A percentile compares a stretch with the other conserved stretches of the same genome.
Evolutionary conservation across 1,284 basidiomycete species (phyloP).

Genomic region (Polyporus tsugae): DNA sequence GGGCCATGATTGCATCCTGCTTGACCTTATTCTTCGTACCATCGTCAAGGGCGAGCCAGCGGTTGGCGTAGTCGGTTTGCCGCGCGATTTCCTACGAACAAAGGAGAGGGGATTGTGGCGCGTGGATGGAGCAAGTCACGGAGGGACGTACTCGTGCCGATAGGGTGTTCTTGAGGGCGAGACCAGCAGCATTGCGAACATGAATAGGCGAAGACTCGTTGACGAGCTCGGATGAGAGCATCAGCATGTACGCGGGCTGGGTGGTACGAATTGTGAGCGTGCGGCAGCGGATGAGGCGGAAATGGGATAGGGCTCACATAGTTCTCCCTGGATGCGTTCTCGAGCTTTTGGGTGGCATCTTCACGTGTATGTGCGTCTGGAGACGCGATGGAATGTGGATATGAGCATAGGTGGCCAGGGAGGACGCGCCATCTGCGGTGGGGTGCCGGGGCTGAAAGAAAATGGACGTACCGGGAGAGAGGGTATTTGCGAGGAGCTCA

Average conservation of each 20-base stretch:
- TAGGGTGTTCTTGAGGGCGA: conserved; percentile 97
- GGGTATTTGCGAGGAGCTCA: conserved; percentile 88
- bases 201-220: conserved; percentile 78
- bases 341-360: conserved; percentile 88
- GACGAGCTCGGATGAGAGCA: conserved; percentile 84
- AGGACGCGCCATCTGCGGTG: conserved; percentile 31
- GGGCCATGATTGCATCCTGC: conserved; percentile 84
- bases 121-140: conserved; percentile 27
- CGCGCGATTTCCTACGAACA: conserved; percentile 75
- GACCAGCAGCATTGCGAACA: conserved; percentile 92
- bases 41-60: conserved; percentile 84
- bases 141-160: conserved; percentile 73
- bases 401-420: conserved; percentile 16
- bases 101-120: conserved; percentile 23
- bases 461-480: conserved; percentile 79
- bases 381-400: conserved; percentile 21
- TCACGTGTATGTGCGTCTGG: conserved; percentile 87
- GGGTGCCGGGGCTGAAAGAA: conserved; percentile 23
- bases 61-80: conserved; percentile 77
- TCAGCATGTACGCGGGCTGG: conserved; percentile 89
- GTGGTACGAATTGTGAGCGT: conserved; percentile 32
- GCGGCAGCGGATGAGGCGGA: conserved; percentile 31
- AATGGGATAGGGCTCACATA: conserved; percentile 63
- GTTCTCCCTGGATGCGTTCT: conserved; percentile 85
- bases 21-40: conserved; percentile 87